These are phyloP conservation scores for Schizochytrium sp. DNA, from an alignment of 108 stramenopile species.

Conservation along the genomic window DNA sequence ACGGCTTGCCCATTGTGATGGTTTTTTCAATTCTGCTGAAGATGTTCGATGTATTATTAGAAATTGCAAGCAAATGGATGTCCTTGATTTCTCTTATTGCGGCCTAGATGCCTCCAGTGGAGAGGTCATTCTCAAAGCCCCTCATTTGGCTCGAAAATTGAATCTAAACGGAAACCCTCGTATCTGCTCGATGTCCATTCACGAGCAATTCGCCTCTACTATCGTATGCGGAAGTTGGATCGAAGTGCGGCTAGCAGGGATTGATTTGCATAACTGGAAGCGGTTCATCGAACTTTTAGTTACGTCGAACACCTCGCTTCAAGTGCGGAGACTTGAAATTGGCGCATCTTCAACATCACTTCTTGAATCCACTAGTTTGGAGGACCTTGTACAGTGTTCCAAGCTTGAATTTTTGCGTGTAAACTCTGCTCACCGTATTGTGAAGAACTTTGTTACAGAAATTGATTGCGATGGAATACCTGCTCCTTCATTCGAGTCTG, in stretches of 20 bases:
- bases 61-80: not conserved
- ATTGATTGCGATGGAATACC: not conserved
- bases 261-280: not conserved
- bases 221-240: not conserved
- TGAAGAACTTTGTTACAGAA: not conserved
- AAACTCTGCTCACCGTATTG: not conserved
- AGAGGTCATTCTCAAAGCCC: not conserved
- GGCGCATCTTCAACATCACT: not conserved
- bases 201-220: not conserved
- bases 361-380: not conserved
- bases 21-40: not conserved
- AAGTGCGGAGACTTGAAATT: slow-evolving; percentile 1
- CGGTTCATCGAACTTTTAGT: not conserved
- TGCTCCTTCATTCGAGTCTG: not conserved
- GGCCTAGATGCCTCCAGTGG: not conserved
- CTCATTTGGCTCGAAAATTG: not conserved
- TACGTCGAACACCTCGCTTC: not conserved
- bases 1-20: not conserved
- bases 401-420: not conserved
- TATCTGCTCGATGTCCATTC: not conserved
- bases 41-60: not conserved
- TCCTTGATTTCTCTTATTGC: slow-evolving; percentile 12
- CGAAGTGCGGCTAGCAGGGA: not conserved
- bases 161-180: slow-evolving; percentile 23
- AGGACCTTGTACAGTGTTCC: not conserved